These are phyloP conservation scores for Boletellus emodensis DNA, from an alignment of 768 basidiomycete genomes.

Conservation along the genomic window DNA sequence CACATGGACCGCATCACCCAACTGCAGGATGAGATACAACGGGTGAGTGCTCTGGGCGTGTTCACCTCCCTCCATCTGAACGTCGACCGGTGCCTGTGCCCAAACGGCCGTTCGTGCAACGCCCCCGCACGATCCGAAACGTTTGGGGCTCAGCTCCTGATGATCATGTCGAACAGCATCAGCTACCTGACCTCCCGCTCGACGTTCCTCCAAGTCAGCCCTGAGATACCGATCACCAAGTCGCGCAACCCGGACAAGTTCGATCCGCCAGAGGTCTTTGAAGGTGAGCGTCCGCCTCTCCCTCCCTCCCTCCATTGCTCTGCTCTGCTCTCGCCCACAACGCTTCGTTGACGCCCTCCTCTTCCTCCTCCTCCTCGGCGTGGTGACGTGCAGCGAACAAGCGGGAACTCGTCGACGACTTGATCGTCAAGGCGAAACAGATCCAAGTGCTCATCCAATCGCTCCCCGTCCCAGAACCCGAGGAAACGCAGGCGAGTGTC, in stretches of 20 bases:
- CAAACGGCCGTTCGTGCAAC: no score
- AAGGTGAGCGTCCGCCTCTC: constrained; percentile 40
- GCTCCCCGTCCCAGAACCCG: constrained; percentile 73
- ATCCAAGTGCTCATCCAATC: constrained; percentile 81
- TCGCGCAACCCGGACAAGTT: constrained; percentile 66
- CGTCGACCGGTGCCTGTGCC: no score
- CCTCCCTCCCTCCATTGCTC: no score
- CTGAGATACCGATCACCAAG: constrained; percentile 82
- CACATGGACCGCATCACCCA: constrained; percentile 97
- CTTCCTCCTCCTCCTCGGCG: not conserved
- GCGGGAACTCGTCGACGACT: constrained; percentile 77
- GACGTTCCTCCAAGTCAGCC: constrained; percentile 74
- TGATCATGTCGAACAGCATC: constrained; percentile 82
- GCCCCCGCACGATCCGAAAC: no score
- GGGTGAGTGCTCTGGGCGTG: constrained; percentile 39
- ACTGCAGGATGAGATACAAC: constrained; percentile 91
- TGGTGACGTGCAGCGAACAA: constrained; percentile 58
- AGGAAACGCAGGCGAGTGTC: constrained; percentile 58
- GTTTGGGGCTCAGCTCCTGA: constrained; percentile 80
- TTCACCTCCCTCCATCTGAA: not conserved
- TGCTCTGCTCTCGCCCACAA: no score
- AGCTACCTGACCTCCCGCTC: constrained; percentile 74
- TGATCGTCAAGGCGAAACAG: constrained; percentile 85
- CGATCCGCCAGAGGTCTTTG: constrained; percentile 69
- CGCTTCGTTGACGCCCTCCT: no score